Evolutionary conservation across 1,284 basidiomycete species (phyloP).

Genomic region (Marasmius oreades): DNA sequence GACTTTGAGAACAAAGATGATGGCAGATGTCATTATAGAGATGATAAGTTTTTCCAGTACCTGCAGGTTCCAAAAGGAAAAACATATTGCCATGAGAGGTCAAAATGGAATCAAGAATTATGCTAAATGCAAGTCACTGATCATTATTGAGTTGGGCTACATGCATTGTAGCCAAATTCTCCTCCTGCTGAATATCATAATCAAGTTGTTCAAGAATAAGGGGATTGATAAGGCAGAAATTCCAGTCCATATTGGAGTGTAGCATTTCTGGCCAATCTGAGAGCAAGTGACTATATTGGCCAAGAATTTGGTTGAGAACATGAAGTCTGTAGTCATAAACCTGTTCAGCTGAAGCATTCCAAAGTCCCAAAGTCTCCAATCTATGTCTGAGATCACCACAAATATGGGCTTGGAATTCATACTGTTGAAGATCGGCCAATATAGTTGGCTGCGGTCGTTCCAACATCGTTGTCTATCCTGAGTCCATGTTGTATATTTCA

Average conservation of each 20-base stretch:
- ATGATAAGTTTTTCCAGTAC: slow-evolving; percentile 50
- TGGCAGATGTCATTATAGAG: slow-evolving; percentile 37
- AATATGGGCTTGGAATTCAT: slow-evolving; percentile 28
- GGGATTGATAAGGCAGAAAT: slow-evolving; percentile 21
- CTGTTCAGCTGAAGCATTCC: slow-evolving; percentile 20
- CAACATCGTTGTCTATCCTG: too few species aligned
- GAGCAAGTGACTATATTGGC: slow-evolving; percentile 17
- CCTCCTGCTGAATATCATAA: slow-evolving; percentile 23
- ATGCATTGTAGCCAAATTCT: slow-evolving; percentile 23
- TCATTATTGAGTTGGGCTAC: slow-evolving; percentile 33
- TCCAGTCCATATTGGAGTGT: slow-evolving; percentile 25
- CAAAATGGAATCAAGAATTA: slow-evolving; percentile 26
- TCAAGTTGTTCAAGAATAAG: slow-evolving; percentile 35
- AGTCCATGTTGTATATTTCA: too few species aligned
- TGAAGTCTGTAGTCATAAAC: slow-evolving; percentile 33
- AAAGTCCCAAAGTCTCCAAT: slow-evolving; percentile 16
- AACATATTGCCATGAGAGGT: slow-evolving; percentile 30
- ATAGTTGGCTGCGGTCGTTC: too few species aligned
- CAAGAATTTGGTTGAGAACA: slow-evolving; percentile 24
- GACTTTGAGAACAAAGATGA: slow-evolving; percentile 21
- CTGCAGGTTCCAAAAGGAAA: slow-evolving; percentile 44
- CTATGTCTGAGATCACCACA: slow-evolving; percentile 35
- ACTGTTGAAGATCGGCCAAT: too few species aligned
- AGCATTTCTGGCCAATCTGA: slow-evolving; percentile 23
- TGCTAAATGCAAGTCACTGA: slow-evolving; percentile 31